Base-by-base conservation (phyloP, 352 stramenopile species). In the Achlya hypogyna region DNA sequence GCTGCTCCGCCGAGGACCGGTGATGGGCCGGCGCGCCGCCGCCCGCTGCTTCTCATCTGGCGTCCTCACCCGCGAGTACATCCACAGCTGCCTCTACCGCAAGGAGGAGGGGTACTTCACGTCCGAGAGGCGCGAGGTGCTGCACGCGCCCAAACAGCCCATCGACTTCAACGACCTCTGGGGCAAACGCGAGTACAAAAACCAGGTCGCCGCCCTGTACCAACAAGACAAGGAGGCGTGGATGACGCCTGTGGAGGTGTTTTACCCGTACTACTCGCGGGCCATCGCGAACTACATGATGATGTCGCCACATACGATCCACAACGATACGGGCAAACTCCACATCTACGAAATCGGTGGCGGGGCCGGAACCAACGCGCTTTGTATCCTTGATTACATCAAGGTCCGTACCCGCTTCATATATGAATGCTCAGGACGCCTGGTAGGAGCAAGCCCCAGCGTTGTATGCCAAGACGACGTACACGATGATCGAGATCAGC, bases 211-310 rank as follows among this genome's bases (percentile, higher is more conserved):
- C 16, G 58, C 85, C 60, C 69, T 92, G 42, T 95, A 95, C 73
- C 72, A 78, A 67, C 20, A n/a, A 54, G 78, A 77, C 29, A 75
- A 72, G 20, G 87, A 95, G 73, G 87, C 86, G 29, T 97, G 86
- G 86, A 82, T 96, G 60, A 97, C 89, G 47, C 89, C 89, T 25
- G 89, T 95, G 9, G 88, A 97, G 63, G 79, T 96, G 27, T 97
- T 96, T 58, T 76, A 78, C 53, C 89, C 89, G 16, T 78, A 87
- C 62, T 96, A 96, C 74, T 96, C 87, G 59, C 74, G 91, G 22
- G 88, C 88, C 22, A 74, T 97, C 62, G 89, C 86, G 51, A 84
- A 80, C 40, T 96, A 95, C 75, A 93, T 97, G 74, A 74, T 95
- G 28, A 77, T 82, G 72, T 89, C 84, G 47, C 82, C 85, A 0